Conservation (phyloP, 768 basidiomycete species). For the Termitomyces bulborhizus region DNA sequence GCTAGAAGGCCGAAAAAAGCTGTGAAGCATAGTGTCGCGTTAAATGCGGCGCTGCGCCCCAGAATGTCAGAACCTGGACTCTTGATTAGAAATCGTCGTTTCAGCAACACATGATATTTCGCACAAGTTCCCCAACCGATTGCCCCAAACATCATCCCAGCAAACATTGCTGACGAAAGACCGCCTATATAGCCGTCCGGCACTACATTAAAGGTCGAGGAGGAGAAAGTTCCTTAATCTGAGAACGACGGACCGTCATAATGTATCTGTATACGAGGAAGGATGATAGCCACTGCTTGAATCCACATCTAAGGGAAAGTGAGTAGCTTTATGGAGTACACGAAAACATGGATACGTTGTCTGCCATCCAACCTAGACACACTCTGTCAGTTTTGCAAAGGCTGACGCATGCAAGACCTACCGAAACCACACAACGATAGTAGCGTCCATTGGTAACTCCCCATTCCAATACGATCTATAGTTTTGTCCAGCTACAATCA, state of each 20-base stretch:
- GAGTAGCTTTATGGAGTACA: conserved; percentile 10
- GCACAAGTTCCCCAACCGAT: conserved; percentile 87
- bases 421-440: conserved; percentile 85
- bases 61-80: conserved; percentile 71
- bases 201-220: conserved; percentile 32
- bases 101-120: conserved; percentile 15
- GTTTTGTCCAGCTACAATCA: conserved; percentile 60
- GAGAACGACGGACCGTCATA: conserved; percentile 50
- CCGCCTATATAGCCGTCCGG: conserved; percentile 72
- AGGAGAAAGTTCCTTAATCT: background rate
- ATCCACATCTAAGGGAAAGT: conserved; percentile 77
- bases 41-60: conserved; percentile 88
- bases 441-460: conserved; percentile 79
- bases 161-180: conserved; percentile 85
- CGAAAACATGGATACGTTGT: conserved; percentile 54
- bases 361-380: conserved; percentile 80
- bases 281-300: conserved; percentile 83
- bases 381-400: background rate
- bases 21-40: conserved; percentile 87
- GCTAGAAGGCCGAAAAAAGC: conserved; percentile 81
- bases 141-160: conserved; percentile 96
- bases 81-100: background rate
- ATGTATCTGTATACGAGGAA: conserved; percentile 95
- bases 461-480: conserved; percentile 90
- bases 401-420: conserved; percentile 30